Evolutionary conservation across 1,139 yeast species (phyloP), one percentile per base, ranked within the genome.

Genomic region (Fermentozyma sake): DNA sequence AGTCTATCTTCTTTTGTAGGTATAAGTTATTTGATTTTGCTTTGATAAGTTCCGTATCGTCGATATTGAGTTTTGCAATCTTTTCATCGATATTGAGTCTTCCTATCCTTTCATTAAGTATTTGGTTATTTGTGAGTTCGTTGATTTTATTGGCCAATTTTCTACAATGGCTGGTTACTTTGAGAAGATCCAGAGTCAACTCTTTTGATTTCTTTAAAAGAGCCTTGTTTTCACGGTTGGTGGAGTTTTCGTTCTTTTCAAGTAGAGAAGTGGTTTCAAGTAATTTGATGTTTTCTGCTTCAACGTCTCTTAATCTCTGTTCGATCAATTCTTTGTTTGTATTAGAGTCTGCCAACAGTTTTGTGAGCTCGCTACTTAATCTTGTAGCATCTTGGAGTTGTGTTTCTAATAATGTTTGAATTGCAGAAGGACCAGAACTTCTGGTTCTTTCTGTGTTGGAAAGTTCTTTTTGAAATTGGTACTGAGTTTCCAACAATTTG

Each of bases 311-410:
- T 12, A 37, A 28, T 19, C 33, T 38, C 4, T 35, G 33, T 22
- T 42, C 40, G 14, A 35, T 26, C n/a, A 21, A 7, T 5, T 35
- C 39, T 7, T 31, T 34, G 9, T 31, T 39, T 5, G 38, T 18
- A 10, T 39, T 35, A 2, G 48, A 29, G 3, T 47, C 47, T 1
- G 46, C 27, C 12, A 56, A 34, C 34, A 48, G 50, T 6, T 39
- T 38, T 14, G 49, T 32, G 15, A 58, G 35, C 20, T 54, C 56
- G 12, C 42, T 42, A 27, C 46, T 48, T 15, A 44, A 35, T 22
- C 36, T 43, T 24, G 55, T 45, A 13, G 57, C 48, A 18, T 57
- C 62, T 18, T 57, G 59, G 13, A 65, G 44, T 35, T 60, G 64
- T 20, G 51, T 51, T 31, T 59, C 66, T 28, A 61, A 48, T n/a